Conservation (phyloP, 352 stramenopile species). For the Phytophthora palmivora region DNA sequence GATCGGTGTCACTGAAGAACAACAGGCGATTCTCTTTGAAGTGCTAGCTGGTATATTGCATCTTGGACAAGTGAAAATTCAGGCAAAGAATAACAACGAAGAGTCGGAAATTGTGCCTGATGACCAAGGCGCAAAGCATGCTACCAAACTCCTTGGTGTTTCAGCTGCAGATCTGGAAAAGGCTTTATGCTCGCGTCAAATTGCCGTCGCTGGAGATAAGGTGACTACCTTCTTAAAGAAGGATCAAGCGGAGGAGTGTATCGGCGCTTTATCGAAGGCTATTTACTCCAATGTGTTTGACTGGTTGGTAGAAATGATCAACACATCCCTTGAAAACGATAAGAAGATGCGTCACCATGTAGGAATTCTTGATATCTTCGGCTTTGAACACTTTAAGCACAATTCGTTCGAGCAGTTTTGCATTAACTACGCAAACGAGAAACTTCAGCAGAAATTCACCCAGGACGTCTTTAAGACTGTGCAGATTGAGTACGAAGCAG, state of each 20-base stretch:
- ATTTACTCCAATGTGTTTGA: conserved; percentile 97
- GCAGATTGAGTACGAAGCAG: conserved; percentile 88
- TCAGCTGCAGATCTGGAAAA: conserved; percentile 61
- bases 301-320: conserved; percentile 94
- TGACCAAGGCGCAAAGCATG: conserved; percentile 45
- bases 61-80: conserved; percentile 95
- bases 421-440: conserved; percentile 94
- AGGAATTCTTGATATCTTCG: conserved; percentile 95
- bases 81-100: conserved; percentile 79
- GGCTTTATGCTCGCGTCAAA: conserved; percentile 78
- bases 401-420: conserved; percentile 96
- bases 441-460: conserved; percentile 93
- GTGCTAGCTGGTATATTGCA: conserved; percentile 94
- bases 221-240: conserved; percentile 83
- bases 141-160: conserved; percentile 66
- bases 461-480: conserved; percentile 92
- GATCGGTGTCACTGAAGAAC: conserved; percentile 65
- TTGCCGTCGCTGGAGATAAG: conserved; percentile 79
- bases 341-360: conserved; percentile 67
- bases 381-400: conserved; percentile 94
- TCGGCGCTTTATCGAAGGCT: conserved; percentile 95
- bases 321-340: conserved; percentile 75
- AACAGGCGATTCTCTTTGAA: conserved; percentile 71
- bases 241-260: conserved; percentile 90
- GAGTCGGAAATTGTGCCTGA: conserved; percentile 56